These are phyloP conservation scores for Fomes fomentarius DNA, from an alignment of 1,284 basidiomycete genomes.

Conservation along the genomic window DNA sequence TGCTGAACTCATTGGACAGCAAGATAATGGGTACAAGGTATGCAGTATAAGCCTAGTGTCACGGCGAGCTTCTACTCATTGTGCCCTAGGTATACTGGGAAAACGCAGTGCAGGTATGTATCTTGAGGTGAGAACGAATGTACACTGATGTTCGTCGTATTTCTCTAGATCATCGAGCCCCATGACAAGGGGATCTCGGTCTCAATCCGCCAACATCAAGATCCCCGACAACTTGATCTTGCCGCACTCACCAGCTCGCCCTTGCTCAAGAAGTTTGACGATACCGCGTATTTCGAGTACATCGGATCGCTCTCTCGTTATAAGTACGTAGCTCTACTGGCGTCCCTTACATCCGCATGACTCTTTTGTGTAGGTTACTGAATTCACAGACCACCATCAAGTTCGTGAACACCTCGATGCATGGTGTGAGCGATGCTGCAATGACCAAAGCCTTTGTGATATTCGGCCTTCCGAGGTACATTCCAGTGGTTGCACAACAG, in stretches of 20 bases:
- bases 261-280: conserved; percentile 13
- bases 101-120: conserved; percentile 73
- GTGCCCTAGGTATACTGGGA: conserved; percentile 79
- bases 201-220: conserved; percentile 63
- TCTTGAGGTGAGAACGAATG: too few relatives aligned
- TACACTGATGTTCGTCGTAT: background rate
- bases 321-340: conserved; percentile 42
- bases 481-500: conserved; percentile 65
- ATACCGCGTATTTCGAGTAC: conserved; percentile 56
- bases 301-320: conserved; percentile 46
- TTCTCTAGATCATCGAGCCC: conserved; percentile 72
- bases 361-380: conserved; percentile 32
- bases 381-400: conserved; percentile 31
- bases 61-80: background rate
- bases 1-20: conserved; percentile 37
- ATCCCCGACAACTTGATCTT: conserved; percentile 54
- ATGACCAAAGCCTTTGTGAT: conserved; percentile 56
- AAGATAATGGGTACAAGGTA: conserved; percentile 89
- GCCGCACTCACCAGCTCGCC: conserved; percentile 21
- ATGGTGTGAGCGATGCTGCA: conserved; percentile 78
- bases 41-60: conserved; percentile 3
- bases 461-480: conserved; percentile 62
- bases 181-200: conserved; percentile 77
- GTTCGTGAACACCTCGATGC: conserved; percentile 86
- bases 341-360: background rate